Percentiles rank a stretch among this genome's conserved stretches.
These are phyloP conservation scores for Dalechampia spathulata DNA, from an alignment of 441 rosid genomes.

Conservation along the genomic window DNA sequence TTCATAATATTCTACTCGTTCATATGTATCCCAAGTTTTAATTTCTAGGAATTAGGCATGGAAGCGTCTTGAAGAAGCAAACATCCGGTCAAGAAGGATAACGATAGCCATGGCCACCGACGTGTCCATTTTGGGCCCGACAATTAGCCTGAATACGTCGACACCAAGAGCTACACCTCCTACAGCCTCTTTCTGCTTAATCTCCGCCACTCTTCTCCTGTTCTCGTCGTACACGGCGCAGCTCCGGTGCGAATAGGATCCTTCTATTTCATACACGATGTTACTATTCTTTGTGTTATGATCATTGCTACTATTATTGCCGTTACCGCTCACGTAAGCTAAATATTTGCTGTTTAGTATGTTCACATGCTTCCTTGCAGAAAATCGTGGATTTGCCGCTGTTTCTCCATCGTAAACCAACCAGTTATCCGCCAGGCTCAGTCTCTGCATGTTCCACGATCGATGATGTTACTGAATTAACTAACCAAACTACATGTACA, in stretches of 20 bases:
- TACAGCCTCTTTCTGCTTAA: constrained; percentile 47
- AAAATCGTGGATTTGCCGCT: constrained; percentile 39
- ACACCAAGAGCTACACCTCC: constrained; percentile 56
- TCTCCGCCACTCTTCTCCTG: constrained; percentile 56
- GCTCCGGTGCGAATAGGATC: constrained; percentile 62
- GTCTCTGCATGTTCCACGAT: constrained; percentile 31
- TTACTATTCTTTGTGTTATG: constrained; percentile 9
- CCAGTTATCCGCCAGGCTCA: constrained; percentile 77
- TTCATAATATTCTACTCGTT: too few species aligned
- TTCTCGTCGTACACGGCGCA: constrained; percentile 60
- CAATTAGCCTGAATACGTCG: constrained; percentile 65
- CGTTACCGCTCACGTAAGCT: constrained; percentile 35
- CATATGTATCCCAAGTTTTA: too few species aligned
- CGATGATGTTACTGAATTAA: too few species aligned
- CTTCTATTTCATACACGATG: constrained; percentile 60
- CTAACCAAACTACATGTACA: too few species aligned
- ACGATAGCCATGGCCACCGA: constrained; percentile 75
- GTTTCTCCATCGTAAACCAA: constrained; percentile 75
- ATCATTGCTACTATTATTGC: neutral
- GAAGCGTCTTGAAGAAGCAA: constrained; percentile 49
- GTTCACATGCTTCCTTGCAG: constrained; percentile 44
- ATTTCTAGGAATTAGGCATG: neutral
- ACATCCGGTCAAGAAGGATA: constrained; percentile 86
- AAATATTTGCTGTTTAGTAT: constrained; percentile 44
- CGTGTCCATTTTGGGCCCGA: constrained; percentile 53